phyloP scores from a whole-genome alignment of 1,139 yeast species.

The Blastobotrys aristatus region DNA sequence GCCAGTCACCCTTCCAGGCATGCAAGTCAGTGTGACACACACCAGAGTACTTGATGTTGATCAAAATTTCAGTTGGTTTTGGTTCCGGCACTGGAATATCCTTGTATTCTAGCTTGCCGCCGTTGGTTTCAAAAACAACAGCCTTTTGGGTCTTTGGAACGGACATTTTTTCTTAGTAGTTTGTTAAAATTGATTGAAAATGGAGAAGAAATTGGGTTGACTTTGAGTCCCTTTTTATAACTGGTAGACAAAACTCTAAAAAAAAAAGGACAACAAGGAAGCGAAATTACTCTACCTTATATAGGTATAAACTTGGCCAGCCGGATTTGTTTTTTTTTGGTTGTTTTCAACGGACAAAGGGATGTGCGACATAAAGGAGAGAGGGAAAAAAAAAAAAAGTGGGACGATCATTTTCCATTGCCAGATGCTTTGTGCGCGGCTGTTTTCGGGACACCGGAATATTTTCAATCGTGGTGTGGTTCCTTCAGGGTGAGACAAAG shows the following conservation, averaged over 20 bases:
- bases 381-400: neutral
- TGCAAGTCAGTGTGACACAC: slow-evolving; percentile 68
- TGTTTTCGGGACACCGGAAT: neutral
- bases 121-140: slow-evolving; percentile 61
- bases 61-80: slow-evolving; percentile 52
- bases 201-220: too few relatives aligned
- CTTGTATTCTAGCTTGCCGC: slow-evolving; percentile 58
- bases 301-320: neutral
- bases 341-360: too few relatives aligned
- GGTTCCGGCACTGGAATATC: slow-evolving; percentile 63
- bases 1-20: slow-evolving; percentile 75
- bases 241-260: neutral
- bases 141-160: slow-evolving; percentile 69
- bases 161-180: slow-evolving; percentile 20
- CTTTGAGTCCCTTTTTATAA: neutral
- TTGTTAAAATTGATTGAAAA: neutral
- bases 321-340: too few relatives aligned
- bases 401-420: neutral
- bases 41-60: slow-evolving; percentile 62
- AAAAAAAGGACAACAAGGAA: too few relatives aligned
- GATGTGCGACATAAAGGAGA: neutral
- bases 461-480: too few relatives aligned
- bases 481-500: neutral
- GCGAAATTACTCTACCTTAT: neutral
- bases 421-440: neutral